A percentile compares a stretch with the other conserved stretches of the same genome.
These are phyloP conservation scores for Prunus davidiana DNA, from an alignment of 306 rosid species.

Conservation along the genomic window DNA sequence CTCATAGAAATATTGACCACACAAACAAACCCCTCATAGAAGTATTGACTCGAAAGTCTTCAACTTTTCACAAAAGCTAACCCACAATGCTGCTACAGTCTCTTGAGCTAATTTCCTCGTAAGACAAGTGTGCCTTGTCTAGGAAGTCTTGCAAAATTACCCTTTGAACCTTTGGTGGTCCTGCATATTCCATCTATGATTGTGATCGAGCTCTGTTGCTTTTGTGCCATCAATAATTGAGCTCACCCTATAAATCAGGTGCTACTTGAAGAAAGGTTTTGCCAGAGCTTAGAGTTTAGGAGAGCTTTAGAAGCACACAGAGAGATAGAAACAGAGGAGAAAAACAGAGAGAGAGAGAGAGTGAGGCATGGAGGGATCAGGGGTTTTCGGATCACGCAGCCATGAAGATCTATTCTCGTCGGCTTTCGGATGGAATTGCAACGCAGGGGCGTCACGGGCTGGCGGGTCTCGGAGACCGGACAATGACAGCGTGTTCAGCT, in stretches of 20 bases:
- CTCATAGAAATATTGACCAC: neutral
- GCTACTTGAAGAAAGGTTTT: neutral
- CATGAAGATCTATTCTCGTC: slow-evolving; percentile 71
- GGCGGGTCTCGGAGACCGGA: slow-evolving; percentile 53
- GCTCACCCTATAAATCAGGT: neutral
- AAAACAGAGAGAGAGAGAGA: neutral
- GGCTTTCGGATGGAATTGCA: slow-evolving; percentile 41
- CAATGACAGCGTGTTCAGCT: no score
- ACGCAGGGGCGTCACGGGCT: slow-evolving; percentile 24
- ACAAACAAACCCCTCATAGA: no score
- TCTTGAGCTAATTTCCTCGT: neutral
- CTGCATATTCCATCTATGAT: neutral
- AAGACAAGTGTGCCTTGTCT: neutral
- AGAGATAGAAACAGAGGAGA: neutral
- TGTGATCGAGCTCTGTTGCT: neutral
- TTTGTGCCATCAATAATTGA: neutral
- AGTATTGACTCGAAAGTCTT: no score
- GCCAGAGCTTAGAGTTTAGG: no score
- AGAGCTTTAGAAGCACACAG: no score
- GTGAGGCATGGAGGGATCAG: slow-evolving; percentile 31
- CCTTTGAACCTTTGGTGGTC: neutral
- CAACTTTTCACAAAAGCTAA: neutral
- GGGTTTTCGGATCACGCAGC: slow-evolving; percentile 25
- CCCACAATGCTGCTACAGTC: neutral
- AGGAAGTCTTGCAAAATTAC: neutral